Conservation (phyloP, 208 protist species). For the Acanthamoeba comandoni region DNA sequence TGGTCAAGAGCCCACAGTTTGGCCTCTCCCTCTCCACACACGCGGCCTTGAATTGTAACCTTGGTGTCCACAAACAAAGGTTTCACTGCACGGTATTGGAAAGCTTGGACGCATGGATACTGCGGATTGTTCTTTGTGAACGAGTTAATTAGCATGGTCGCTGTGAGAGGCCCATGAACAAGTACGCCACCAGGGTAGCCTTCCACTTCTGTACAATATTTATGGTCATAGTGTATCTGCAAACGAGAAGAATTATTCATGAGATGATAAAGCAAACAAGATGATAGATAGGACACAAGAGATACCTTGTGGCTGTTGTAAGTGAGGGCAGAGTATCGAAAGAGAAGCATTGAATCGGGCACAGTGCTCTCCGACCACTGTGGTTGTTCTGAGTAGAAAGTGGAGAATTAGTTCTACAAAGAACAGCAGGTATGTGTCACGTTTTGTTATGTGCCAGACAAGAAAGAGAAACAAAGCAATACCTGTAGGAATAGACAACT, state of each 20-base stretch:
- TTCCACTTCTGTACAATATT: slow-evolving; percentile 5
- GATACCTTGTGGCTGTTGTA: slow-evolving; percentile 49
- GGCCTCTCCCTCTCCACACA: too few species aligned
- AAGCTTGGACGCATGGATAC: background rate
- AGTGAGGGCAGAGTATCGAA: slow-evolving; percentile 35
- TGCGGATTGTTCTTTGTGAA: background rate
- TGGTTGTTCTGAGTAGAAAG: too few species aligned
- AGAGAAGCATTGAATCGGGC: slow-evolving; percentile 32
- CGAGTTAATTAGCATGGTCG: slow-evolving; percentile 1
- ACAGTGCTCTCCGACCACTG: background rate
- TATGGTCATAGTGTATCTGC: slow-evolving; percentile 39
- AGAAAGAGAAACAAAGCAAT: too few species aligned
- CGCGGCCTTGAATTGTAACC: too few species aligned
- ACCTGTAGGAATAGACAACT: too few species aligned
- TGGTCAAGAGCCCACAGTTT: too few species aligned
- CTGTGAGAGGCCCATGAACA: slow-evolving; percentile 26
- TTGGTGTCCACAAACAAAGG: slow-evolving; percentile 30
- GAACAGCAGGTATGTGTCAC: too few species aligned
- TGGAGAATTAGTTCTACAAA: too few species aligned
- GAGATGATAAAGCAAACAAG: too few species aligned
- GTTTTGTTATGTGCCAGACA: too few species aligned
- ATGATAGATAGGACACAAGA: too few species aligned
- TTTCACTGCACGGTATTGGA: slow-evolving; percentile 21
- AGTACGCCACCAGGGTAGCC: slow-evolving; percentile 18
- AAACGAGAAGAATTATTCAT: too few species aligned